Conservation (phyloP, 768 basidiomycete species). For the Rhizopogon vulgaris region DNA sequence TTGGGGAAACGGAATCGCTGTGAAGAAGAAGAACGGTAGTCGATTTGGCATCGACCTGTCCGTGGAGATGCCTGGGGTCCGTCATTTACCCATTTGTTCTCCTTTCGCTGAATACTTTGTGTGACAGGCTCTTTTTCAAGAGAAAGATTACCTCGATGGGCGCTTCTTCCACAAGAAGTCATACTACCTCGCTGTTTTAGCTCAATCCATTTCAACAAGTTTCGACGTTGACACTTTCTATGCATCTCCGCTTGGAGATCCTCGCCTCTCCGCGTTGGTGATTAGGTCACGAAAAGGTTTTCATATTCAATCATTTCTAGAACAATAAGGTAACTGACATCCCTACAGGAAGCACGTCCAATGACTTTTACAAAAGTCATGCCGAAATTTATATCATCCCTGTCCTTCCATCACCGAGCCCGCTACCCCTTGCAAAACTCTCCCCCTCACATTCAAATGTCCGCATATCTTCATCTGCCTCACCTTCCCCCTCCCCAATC, state of each 20-base stretch:
- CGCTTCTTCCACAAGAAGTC: constrained; percentile 91
- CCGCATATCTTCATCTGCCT: constrained; percentile 32
- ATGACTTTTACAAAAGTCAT: constrained; percentile 63
- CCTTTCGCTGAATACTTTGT: neutral
- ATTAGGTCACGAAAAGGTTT: constrained; percentile 51
- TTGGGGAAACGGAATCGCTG: constrained; percentile 74
- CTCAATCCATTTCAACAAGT: constrained; percentile 48
- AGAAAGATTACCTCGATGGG: constrained; percentile 88
- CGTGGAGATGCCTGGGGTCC: constrained; percentile 81
- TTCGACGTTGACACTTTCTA: constrained; percentile 54
- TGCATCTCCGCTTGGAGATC: constrained; percentile 51
- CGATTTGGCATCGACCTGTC: constrained; percentile 74
- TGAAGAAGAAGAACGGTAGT: constrained; percentile 62
- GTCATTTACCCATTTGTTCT: constrained; percentile 18
- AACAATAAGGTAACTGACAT: constrained; percentile 19
- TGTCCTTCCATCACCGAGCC: constrained; percentile 48
- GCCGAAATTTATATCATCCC: constrained; percentile 73
- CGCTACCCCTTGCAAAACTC: constrained; percentile 61
- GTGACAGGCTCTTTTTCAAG: constrained; percentile 73
- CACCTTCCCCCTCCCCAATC: constrained; percentile 54
- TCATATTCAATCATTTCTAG: constrained; percentile 17
- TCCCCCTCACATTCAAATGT: constrained; percentile 73
- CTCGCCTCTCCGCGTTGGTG: constrained; percentile 60
- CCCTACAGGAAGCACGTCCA: constrained; percentile 39
- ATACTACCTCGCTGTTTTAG: constrained; percentile 80